Percentiles rank a stretch among this genome's conserved stretches.
Conservation (phyloP, 2,329 filamentous ascomycete species). For the Aspergillus amoenus region DNA sequence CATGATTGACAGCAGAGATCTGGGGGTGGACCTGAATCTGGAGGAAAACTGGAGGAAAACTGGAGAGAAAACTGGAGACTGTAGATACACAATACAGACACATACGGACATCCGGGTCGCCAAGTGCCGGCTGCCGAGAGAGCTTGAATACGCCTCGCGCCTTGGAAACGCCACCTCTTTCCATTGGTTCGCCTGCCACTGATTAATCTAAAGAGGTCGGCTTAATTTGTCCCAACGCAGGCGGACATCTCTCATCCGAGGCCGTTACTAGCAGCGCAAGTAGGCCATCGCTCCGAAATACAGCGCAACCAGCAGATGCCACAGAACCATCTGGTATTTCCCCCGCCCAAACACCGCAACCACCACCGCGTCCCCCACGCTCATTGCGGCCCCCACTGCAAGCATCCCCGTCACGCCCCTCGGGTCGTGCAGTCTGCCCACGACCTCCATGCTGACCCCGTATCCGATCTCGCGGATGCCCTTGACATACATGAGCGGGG, state of each 20-base stretch:
- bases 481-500: neutral
- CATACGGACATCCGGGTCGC: neutral
- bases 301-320: neutral
- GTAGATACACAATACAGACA: neutral
- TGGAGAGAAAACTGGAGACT: neutral
- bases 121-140: neutral
- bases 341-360: neutral
- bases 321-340: neutral
- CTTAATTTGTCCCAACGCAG: too few relatives aligned
- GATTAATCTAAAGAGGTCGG: neutral
- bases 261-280: neutral
- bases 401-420: neutral
- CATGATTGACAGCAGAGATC: too few relatives aligned
- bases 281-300: neutral
- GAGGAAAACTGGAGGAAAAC: neutral
- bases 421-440: neutral
- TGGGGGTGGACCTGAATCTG: neutral
- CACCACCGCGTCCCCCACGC: neutral
- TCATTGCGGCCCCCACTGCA: neutral
- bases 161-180: neutral
- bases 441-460: neutral
- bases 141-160: constrained; percentile 3
- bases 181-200: neutral
- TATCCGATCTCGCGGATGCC: neutral
- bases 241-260: neutral